phyloP scores from a whole-genome alignment of 1,139 yeast genomes.

The Scheffersomyces segobiensis region DNA sequence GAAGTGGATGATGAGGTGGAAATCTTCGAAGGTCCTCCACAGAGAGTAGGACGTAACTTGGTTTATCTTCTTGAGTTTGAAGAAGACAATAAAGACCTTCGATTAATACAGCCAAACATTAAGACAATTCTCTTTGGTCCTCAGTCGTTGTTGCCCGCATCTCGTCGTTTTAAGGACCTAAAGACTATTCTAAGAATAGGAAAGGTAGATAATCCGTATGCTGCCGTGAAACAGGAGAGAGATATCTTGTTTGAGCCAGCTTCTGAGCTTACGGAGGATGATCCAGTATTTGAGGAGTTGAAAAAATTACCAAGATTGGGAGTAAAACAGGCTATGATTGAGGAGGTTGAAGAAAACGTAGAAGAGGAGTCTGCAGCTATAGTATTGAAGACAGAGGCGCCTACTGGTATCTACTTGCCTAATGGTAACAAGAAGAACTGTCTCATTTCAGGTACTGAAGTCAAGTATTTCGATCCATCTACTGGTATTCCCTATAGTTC shows the following conservation, averaged over 20 bases:
- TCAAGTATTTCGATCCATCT: conserved; percentile 83
- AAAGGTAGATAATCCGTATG: conserved; percentile 43
- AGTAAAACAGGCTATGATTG: conserved; percentile 52
- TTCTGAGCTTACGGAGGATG: conserved; percentile 36
- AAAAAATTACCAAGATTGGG: conserved; percentile 66
- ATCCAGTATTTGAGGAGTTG: conserved; percentile 49
- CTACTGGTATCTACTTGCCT: conserved; percentile 72
- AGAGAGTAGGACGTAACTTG: conserved; percentile 52
- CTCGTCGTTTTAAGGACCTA: conserved; percentile 53
- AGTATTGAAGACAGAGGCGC: conserved; percentile 63
- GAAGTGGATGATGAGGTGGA: conserved; percentile 15
- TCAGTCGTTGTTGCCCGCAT: conserved; percentile 53
- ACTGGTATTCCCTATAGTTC: conserved; percentile 84
- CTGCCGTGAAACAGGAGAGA: conserved; percentile 34
- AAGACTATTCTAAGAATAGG: conserved; percentile 56
- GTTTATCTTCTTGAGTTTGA: conserved; percentile 52
- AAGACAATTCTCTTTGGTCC: conserved; percentile 59
- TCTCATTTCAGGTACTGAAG: conserved; percentile 75
- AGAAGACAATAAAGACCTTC: conserved; percentile 22
- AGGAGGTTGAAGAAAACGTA: conserved; percentile 39
- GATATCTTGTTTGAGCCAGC: conserved; percentile 38
- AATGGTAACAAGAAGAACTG: conserved; percentile 71
- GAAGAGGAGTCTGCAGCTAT: conserved; percentile 47
- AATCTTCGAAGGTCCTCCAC: conserved; percentile 64
- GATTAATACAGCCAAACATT: conserved; percentile 25